These are phyloP conservation scores for Blastocladiella britannica DNA, from an alignment of 192 early-diverging fungal genomes.

Conservation along the genomic window DNA sequence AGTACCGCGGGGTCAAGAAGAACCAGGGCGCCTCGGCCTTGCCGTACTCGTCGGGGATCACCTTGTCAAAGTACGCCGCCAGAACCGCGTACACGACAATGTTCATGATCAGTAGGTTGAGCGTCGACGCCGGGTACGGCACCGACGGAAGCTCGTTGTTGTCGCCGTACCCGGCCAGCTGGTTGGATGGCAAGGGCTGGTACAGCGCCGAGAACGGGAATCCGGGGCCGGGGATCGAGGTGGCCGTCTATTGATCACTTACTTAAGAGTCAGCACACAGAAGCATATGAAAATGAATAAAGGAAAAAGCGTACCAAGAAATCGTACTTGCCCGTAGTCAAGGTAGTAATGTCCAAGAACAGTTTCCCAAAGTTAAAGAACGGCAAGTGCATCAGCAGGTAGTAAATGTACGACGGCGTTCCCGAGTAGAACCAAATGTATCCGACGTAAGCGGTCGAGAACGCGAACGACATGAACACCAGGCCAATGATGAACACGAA, in stretches of 20 bases:
- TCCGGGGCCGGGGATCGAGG: conserved; percentile 45
- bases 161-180: conserved; percentile 23
- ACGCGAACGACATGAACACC: conserved; percentile 37
- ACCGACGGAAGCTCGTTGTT: conserved; percentile 22
- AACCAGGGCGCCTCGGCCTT: conserved; percentile 22
- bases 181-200: conserved; percentile 14
- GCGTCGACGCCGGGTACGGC: conserved; percentile 34
- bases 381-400: conserved; percentile 20
- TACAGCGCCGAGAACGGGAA: conserved; percentile 27
- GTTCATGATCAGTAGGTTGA: conserved; percentile 44
- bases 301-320: no score
- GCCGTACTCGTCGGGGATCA: conserved; percentile 65
- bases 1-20: conserved; percentile 45
- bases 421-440: conserved; percentile 25
- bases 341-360: conserved; percentile 44
- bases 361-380: conserved; percentile 43
- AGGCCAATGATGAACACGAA: conserved; percentile 61
- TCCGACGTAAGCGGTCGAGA: conserved; percentile 19
- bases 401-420: conserved; percentile 7
- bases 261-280: neutral
- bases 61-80: conserved; percentile 49
- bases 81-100: conserved; percentile 32
- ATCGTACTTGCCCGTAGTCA: conserved; percentile 24
- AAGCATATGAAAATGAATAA: neutral
- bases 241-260: conserved; percentile 21